Base-by-base conservation (phyloP, 495 filamentous ascomycete species). In the Talaromyces ruber region DNA sequence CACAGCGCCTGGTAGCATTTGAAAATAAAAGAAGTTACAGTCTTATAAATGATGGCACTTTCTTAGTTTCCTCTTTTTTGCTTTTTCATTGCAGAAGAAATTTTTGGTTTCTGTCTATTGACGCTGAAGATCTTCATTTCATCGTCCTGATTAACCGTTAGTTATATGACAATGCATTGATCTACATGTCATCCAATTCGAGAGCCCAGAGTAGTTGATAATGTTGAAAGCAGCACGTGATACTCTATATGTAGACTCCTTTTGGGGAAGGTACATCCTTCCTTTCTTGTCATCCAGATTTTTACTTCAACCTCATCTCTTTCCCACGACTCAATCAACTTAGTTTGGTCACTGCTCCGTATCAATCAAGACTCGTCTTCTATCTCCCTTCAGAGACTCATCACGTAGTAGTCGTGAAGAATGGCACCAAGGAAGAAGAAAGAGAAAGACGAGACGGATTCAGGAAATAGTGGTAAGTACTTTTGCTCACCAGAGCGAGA, bases 401-500 rank as follows among this genome's bases (percentile, higher is more conserved):
- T 16, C 1, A 14, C 34, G 34, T n/a, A 37, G 7, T 37, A 39
- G 34, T 9, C 6, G 47, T n/a, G 18, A 52, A 6, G 6, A 16
- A 84, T 84, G 82, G 80, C 80, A 37, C 79, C 82, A 43, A 71
- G 77, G 30, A 85, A 82, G 63, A 75, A 72, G 53, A 85, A 82
- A 64, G 56, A 72, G 51, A 85, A 82, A 64, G 55, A 56, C 25
- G 79, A 82, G 57, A 76, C 79, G 59, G 63, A 70, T 4, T 64
- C 73, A 6, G 62, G 64, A 9, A 72, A 75, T 53, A 70, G 79
- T 70, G 77, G 79, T 79, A 39, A 71, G 68, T 66, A 62, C 30
- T 54, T 25, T 12, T 26, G 22, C 51, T 16, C 51, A 12, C 21
- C 14, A 16, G 34, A n/a, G 12, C 4, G 21, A n/a, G 51, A 29